Base-by-base conservation (phyloP, 352 stramenopile species). In the Globisporangium recalcitrans region DNA sequence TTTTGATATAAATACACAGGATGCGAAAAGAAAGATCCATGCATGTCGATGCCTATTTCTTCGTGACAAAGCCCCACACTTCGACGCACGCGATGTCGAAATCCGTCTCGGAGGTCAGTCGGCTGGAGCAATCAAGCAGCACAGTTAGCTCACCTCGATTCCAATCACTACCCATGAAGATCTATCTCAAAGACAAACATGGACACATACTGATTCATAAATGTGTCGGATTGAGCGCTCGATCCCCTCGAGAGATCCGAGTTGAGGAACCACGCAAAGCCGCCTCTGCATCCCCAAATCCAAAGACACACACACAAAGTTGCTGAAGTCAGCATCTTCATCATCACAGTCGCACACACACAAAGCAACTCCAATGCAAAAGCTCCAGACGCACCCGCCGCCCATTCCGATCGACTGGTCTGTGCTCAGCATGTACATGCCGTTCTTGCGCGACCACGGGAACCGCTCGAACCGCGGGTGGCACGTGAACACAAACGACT, bases 351-450 rank as follows among this genome's bases (percentile, higher is more conserved):
- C 13, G 11, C 38, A 19, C 36, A 44, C 14, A 21, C n/a, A 59
- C 9, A 16, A 61, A 27, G 16, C n/a, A 53, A 22, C 26, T 19
- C 26, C 16, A 56, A 31, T 16, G 51, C 14, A 29, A 58, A 32
- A 59, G n/a, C n/a, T 55, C 27, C n/a, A n/a, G n/a, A 70, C 75
- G 11, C 71, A 85, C 76, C 82, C 82, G 46, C 82, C 82, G 47
- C 82, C 82, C 82, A 91, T 91, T 19, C 80, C 82, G 51, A 91
- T 89, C 4, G 70, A 81, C 34, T 73, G 62, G 22, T 83, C 65
- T 49, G 86, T 88, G 71, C 80, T 90, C 58, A 84, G 64, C 82
- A 91, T 90, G 65, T 85, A 73, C 73, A 91, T 87, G 2, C 69
- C 60, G 60, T 91, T 86, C 24, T 71, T 69, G 47, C 67, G 73